Percentiles rank a stretch among this genome's conserved stretches.
Evolutionary conservation across 495 filamentous ascomycete species (phyloP).

Genomic region (Achaetomiella virescens): DNA sequence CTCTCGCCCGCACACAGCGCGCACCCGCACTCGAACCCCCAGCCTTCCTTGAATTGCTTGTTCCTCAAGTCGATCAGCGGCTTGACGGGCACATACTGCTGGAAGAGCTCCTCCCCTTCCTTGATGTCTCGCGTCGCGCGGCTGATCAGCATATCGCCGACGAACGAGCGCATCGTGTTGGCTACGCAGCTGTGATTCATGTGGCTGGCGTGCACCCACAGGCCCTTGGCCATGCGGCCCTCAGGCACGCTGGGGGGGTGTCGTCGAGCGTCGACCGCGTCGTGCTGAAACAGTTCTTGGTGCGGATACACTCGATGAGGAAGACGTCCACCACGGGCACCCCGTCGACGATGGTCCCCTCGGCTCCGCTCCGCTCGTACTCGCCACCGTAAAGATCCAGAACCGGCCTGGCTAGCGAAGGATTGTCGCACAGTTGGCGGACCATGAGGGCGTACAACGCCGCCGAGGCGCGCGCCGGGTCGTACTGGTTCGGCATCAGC

Average conservation of each 20-base stretch:
- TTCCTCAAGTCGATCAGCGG: slow-evolving; percentile 12
- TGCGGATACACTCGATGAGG: slow-evolving; percentile 40
- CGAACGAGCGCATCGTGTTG: slow-evolving; percentile 47
- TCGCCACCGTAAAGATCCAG: slow-evolving; percentile 41
- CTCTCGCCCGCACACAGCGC: slow-evolving; percentile 33
- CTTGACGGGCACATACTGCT: slow-evolving; percentile 30
- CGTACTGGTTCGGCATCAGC: slow-evolving; percentile 29
- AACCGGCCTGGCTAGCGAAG: slow-evolving; percentile 35
- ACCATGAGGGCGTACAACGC: slow-evolving; percentile 38
- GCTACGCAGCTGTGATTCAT: slow-evolving; percentile 54
- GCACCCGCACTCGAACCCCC: slow-evolving; percentile 48
- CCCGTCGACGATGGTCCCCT: slow-evolving; percentile 37
- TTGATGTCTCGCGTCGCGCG: slow-evolving; percentile 44
- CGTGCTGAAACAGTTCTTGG: slow-evolving; percentile 45
- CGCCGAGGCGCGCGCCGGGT: slow-evolving; percentile 31
- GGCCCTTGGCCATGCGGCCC: slow-evolving; percentile 33
- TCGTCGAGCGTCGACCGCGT: slow-evolving; percentile 36
- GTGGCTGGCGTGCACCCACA: slow-evolving; percentile 49
- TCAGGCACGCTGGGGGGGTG: slow-evolving; percentile 20
- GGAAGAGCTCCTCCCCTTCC: slow-evolving; percentile 47
- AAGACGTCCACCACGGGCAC: slow-evolving; percentile 48
- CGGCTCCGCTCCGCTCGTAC: slow-evolving; percentile 23
- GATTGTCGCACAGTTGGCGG: slow-evolving; percentile 47
- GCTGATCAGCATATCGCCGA: slow-evolving; percentile 54
- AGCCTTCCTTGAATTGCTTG: slow-evolving; percentile 28